phyloP scores from a whole-genome alignment of 2,329 filamentous ascomycete genomes.

The Fusarium bulbicola region DNA sequence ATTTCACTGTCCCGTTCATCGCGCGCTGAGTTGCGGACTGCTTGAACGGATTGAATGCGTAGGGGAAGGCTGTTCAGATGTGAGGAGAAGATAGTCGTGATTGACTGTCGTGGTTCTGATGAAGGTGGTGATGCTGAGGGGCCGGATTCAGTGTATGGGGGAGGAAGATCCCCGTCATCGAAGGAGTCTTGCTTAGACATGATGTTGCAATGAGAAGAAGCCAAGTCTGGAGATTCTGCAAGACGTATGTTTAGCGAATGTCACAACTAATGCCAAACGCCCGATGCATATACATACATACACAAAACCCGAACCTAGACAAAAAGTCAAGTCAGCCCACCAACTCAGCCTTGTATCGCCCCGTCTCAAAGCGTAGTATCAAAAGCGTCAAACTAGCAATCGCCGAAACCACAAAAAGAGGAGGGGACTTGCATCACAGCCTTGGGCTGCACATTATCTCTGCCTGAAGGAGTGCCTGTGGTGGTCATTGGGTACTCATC shows the following conservation, averaged over 20 bases:
- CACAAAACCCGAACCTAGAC: no score
- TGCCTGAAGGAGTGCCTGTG: neutral
- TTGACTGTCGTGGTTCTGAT: conserved; percentile 3
- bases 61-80: conserved; percentile 50
- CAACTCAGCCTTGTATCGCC: conserved; percentile 27
- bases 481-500: neutral
- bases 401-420: neutral
- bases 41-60: conserved; percentile 49
- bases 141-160: conserved; percentile 37
- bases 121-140: conserved; percentile 5
- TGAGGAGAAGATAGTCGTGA: conserved; percentile 45
- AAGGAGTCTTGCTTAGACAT: conserved; percentile 32
- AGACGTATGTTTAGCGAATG: neutral
- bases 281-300: conserved; percentile 4
- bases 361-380: neutral
- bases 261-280: conserved; percentile 1
- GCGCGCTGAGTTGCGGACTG: conserved; percentile 46
- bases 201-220: neutral
- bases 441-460: conserved; percentile 21
- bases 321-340: conserved; percentile 29
- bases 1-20: conserved; percentile 51
- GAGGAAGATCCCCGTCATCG: conserved; percentile 35
- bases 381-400: conserved; percentile 2
- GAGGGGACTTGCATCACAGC: neutral
- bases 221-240: neutral